Evolutionary conservation across 805 yeast genomes (phyloP).

Genomic region (Wickerhamomyces bovis): DNA sequence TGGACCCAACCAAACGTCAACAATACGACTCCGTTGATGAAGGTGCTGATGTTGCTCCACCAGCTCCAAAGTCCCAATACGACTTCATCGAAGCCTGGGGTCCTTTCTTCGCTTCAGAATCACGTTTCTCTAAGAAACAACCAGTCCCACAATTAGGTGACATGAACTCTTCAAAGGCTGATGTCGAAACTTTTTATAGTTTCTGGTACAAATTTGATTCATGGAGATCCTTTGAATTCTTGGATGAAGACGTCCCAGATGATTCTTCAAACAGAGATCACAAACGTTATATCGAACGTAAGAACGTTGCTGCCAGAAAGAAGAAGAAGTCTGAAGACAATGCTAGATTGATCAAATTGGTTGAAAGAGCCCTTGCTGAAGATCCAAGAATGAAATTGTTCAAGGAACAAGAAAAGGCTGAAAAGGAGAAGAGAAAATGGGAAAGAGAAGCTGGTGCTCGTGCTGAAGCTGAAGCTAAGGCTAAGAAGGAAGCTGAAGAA

Average conservation of each 20-base stretch:
- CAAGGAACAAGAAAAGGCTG: constrained; percentile 92
- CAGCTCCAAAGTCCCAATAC: constrained; percentile 54
- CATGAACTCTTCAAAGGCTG: constrained; percentile 60
- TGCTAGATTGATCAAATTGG: constrained; percentile 77
- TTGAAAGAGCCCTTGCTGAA: constrained; percentile 80
- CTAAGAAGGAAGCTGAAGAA: constrained; percentile 84
- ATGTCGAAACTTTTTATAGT: constrained; percentile 81
- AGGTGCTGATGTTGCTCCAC: constrained; percentile 79
- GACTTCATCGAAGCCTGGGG: constrained; percentile 92
- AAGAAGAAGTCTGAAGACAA: constrained; percentile 97
- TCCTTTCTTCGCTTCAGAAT: constrained; percentile 85
- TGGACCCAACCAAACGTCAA: constrained; percentile 80
- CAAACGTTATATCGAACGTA: constrained; percentile 97
- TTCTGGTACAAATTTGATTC: constrained; percentile 95
- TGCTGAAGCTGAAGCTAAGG: constrained; percentile 91
- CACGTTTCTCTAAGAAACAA: constrained; percentile 85
- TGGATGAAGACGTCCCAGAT: constrained; percentile 99
- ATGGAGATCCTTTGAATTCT: constrained; percentile 96
- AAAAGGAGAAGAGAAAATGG: constrained; percentile 93
- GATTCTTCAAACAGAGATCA: constrained; percentile 99
- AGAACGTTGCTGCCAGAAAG: constrained; percentile 93
- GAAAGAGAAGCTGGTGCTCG: constrained; percentile 97
- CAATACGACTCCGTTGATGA: constrained; percentile 95
- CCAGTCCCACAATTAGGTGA: constrained; percentile 85
- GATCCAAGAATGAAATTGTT: constrained; percentile 93